phyloP scores from a whole-genome alignment of 192 early-diverging fungal species.

The Coemansia umbellata region DNA sequence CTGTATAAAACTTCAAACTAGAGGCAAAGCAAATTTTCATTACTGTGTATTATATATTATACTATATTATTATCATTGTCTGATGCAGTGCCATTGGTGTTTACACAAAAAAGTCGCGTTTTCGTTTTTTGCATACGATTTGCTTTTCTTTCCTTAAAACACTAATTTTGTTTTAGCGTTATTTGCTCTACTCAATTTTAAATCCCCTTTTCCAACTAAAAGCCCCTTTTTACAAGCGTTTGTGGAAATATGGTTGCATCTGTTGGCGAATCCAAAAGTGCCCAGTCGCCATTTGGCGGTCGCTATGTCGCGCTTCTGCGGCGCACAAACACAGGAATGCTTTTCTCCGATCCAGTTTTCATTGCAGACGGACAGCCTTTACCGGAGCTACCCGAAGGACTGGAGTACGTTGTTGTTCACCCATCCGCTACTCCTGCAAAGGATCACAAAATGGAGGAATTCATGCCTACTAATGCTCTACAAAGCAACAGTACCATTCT shows the following conservation, averaged over 20 bases:
- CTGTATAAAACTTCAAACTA: background rate
- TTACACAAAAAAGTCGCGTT: background rate
- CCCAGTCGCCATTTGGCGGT: conserved; percentile 21
- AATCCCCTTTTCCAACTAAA: background rate
- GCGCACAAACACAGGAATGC: conserved; percentile 26
- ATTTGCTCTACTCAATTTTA: too few relatives aligned
- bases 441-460: conserved; percentile 16
- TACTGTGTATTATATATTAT: background rate
- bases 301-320: conserved; percentile 41
- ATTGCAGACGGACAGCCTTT: conserved; percentile 20
- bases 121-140: background rate
- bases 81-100: background rate
- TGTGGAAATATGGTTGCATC: too few relatives aligned
- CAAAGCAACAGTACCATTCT: background rate
- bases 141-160: background rate
- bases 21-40: background rate
- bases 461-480: conserved; percentile 8
- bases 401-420: conserved; percentile 45
- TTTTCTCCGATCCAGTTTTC: conserved; percentile 45
- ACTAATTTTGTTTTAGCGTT: too few relatives aligned
- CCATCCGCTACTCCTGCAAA: conserved; percentile 10
- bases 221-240: background rate
- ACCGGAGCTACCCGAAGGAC: conserved; percentile 40
- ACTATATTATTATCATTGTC: background rate
- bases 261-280: background rate